phyloP scores from a whole-genome alignment of 2,329 filamentous ascomycete genomes.

The Pestalotiopsis sp. region DNA sequence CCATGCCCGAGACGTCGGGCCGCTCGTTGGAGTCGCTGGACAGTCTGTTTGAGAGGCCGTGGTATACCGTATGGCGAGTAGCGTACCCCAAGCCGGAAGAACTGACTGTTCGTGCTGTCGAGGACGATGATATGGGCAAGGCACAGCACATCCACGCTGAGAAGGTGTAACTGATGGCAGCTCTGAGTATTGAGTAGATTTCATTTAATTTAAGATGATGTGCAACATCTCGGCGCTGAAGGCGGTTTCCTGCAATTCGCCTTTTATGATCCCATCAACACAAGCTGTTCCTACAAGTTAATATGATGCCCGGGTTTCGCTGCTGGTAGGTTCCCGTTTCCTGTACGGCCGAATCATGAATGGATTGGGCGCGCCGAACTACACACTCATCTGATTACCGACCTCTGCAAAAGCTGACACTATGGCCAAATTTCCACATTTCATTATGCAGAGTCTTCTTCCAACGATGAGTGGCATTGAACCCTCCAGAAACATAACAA shows the following conservation, averaged over 20 bases:
- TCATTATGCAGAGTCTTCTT: no score
- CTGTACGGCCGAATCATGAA: no score
- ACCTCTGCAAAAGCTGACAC: no score
- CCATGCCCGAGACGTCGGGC: conserved; percentile 34
- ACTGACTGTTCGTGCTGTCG: not conserved
- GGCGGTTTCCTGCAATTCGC: not conserved
- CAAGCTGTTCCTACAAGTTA: not conserved
- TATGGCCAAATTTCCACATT: no score
- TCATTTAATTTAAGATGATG: no score
- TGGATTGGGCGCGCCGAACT: no score
- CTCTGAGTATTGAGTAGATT: no score
- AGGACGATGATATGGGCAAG: not conserved
- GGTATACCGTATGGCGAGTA: conserved; percentile 32
- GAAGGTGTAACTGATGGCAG: not conserved
- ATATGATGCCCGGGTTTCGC: not conserved
- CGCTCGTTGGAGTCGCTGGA: conserved; percentile 34
- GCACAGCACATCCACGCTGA: not conserved
- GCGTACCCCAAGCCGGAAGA: conserved; percentile 32
- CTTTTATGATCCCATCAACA: not conserved
- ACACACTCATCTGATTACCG: no score
- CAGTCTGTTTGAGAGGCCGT: conserved; percentile 29
- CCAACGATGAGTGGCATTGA: no score
- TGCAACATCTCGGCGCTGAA: no score
- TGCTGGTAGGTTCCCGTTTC: no score
- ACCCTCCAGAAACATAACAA: no score